phyloP scores from a whole-genome alignment of 1,284 basidiomycete species.

The Rhodotorula sp. region DNA sequence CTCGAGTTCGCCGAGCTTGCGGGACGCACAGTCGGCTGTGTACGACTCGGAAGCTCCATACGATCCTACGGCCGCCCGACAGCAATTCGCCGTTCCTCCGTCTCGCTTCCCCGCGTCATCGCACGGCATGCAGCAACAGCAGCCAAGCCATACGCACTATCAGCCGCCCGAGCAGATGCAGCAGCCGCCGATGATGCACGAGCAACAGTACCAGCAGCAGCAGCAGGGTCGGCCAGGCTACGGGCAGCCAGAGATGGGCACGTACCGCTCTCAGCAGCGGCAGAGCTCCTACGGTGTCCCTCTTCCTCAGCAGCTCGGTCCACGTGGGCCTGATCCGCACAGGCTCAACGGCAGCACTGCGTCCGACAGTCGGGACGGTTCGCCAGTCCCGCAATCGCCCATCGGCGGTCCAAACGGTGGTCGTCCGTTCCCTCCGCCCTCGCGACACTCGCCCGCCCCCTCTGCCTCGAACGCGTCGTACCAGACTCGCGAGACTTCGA shows the following conservation, averaged over 20 bases:
- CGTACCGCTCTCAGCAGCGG: slow-evolving; percentile 2
- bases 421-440: not conserved
- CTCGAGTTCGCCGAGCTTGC: not conserved
- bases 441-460: slow-evolving; percentile 12
- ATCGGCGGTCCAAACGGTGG: not conserved
- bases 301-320: not conserved
- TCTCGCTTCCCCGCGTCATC: not conserved
- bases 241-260: not conserved
- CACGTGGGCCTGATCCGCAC: not conserved
- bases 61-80: not conserved
- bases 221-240: not conserved
- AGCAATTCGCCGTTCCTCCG: not conserved
- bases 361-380: not conserved
- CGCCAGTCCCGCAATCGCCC: not conserved
- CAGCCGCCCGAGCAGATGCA: not conserved
- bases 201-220: not conserved
- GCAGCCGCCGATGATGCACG: not conserved
- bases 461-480: not conserved
- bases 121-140: not conserved
- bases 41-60: too few species aligned
- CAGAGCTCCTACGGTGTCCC: slow-evolving; percentile 8
- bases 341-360: not conserved
- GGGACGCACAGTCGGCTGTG: not conserved
- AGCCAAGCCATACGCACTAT: not conserved
- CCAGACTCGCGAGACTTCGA: not conserved